Conservation (phyloP, 2,329 filamentous ascomycete species). For the Epichloe aotearoae region DNA sequence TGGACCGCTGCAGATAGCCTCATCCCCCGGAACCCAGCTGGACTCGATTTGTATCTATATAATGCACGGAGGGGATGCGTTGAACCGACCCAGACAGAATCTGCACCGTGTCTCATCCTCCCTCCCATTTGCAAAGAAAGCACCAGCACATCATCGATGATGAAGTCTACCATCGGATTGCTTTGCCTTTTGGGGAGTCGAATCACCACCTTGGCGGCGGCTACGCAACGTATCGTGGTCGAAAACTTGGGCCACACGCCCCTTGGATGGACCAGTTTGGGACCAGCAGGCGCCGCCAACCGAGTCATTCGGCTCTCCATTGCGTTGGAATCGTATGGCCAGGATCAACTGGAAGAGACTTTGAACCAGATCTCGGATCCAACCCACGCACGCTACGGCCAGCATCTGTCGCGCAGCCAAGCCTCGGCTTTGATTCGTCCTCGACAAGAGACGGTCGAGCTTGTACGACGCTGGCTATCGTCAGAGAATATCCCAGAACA, state of each 20-base stretch:
- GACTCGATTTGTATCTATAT: neutral
- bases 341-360: constrained; percentile 25
- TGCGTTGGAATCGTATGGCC: constrained; percentile 14
- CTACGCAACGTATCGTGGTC: constrained; percentile 5
- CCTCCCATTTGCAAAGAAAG: neutral
- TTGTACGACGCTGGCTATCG: constrained; percentile 32
- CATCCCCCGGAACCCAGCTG: neutral
- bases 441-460: constrained; percentile 21
- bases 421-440: constrained; percentile 36
- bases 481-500: constrained; percentile 22
- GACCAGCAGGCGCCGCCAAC: constrained; percentile 7
- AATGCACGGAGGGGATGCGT: neutral
- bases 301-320: constrained; percentile 18
- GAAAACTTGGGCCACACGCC: constrained; percentile 11
- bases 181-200: neutral
- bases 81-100: neutral
- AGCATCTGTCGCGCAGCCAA: constrained; percentile 33
- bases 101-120: neutral
- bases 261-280: constrained; percentile 12
- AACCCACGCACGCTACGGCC: constrained; percentile 30
- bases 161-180: neutral
- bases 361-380: constrained; percentile 37
- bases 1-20: neutral
- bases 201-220: neutral
- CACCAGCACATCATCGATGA: neutral